Evolutionary conservation across 1,284 basidiomycete species (phyloP).

Genomic region (Leccinum solheimii): DNA sequence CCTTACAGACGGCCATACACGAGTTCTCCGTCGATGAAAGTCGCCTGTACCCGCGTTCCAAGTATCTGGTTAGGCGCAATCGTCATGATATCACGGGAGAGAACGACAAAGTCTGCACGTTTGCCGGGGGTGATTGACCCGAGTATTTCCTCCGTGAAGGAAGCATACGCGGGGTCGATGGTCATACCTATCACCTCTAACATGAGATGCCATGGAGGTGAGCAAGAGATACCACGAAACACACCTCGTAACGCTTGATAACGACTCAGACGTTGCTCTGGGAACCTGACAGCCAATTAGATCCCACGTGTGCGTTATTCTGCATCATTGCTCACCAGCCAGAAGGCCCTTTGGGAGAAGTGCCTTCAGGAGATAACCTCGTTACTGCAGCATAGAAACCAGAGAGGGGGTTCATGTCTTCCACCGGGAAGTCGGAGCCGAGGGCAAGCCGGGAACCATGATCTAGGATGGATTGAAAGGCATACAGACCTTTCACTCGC

Average conservation of each 20-base stretch:
- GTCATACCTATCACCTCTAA: constrained; percentile 54
- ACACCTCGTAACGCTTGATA: constrained; percentile 67
- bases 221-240: constrained; percentile 34
- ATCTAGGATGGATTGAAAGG: constrained; percentile 73
- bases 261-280: constrained; percentile 75
- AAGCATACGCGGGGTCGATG: constrained; percentile 82
- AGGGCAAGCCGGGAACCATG: constrained; percentile 65
- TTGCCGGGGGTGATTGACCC: constrained; percentile 79
- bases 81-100: constrained; percentile 81
- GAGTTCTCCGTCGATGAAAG: constrained; percentile 75
- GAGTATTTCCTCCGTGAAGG: constrained; percentile 72
- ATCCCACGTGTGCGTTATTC: background rate
- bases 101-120: constrained; percentile 79
- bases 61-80: constrained; percentile 63
- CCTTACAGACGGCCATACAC: constrained; percentile 53
- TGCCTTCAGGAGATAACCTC: constrained; percentile 67
- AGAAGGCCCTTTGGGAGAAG: constrained; percentile 77
- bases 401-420: constrained; percentile 70
- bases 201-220: constrained; percentile 5
- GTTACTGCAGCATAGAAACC: constrained; percentile 88
- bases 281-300: constrained; percentile 58
- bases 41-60: constrained; percentile 69
- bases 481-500: constrained; percentile 83
- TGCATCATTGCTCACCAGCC: constrained; percentile 64
- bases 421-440: constrained; percentile 91